Percentiles rank a stretch among this genome's conserved stretches.
These are phyloP conservation scores for Kuraishia capsulata DNA, from an alignment of 805 yeast species.

Conservation along the genomic window DNA sequence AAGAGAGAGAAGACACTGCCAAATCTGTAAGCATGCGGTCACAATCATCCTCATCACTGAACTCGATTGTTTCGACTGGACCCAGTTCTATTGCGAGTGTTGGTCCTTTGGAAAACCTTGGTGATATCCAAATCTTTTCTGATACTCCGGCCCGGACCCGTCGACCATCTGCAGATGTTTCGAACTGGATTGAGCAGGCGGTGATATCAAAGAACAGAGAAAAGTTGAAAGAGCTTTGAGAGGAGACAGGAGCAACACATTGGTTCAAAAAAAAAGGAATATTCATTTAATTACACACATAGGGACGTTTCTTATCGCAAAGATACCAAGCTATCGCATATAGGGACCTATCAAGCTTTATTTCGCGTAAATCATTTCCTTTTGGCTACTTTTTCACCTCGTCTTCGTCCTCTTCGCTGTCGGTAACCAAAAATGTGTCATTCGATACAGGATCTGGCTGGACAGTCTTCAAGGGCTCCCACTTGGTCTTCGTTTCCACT, in stretches of 20 bases:
- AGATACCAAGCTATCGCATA: too few species aligned
- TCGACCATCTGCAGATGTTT: too few species aligned
- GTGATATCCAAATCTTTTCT: constrained; percentile 23
- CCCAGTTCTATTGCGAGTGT: constrained; percentile 7
- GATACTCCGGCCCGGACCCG: constrained; percentile 18
- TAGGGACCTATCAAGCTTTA: too few species aligned
- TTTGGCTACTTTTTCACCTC: constrained; percentile 12
- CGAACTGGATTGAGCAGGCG: neutral
- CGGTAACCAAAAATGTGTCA: constrained; percentile 43
- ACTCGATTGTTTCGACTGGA: neutral
- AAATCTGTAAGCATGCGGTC: constrained; percentile 9
- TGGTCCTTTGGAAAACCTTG: constrained; percentile 15
- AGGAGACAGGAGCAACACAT: too few species aligned
- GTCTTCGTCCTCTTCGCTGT: constrained; percentile 35
- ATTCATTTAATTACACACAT: neutral
- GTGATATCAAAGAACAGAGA: neutral
- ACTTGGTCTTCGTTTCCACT: constrained; percentile 33
- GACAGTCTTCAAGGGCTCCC: constrained; percentile 35
- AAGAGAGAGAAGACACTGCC: constrained; percentile 12
- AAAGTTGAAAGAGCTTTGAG: neutral
- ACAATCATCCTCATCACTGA: constrained; percentile 1
- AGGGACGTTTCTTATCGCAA: too few species aligned
- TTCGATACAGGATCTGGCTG: constrained; percentile 31
- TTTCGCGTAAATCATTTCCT: too few species aligned
- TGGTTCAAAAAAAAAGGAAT: too few species aligned